A percentile compares a stretch with the other conserved stretches of the same genome.
phyloP scores from a whole-genome alignment of 2,329 filamentous ascomycete genomes.

The Juglanconis sp. region DNA sequence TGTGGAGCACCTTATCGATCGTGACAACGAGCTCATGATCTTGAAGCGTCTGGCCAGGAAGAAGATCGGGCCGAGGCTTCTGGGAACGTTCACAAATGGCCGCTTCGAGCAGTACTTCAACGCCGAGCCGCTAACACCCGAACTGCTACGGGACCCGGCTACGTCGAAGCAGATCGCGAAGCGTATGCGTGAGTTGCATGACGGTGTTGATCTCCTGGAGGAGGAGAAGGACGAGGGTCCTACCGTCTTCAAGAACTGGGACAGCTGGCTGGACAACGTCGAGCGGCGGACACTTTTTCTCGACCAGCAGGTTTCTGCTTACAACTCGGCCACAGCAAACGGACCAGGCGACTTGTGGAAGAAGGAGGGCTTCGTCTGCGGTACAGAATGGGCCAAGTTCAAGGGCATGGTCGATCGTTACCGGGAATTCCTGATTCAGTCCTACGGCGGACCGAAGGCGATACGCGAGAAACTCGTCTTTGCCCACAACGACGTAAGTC shows the following conservation, averaged over 20 bases:
- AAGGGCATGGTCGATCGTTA: slow-evolving; percentile 73
- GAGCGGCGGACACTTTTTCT: slow-evolving; percentile 55
- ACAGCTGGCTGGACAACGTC: slow-evolving; percentile 76
- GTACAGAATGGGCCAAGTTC: slow-evolving; percentile 79
- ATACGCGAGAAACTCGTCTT: slow-evolving; percentile 80
- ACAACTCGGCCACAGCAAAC: background rate
- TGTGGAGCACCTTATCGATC: slow-evolving; percentile 92
- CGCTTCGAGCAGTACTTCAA: slow-evolving; percentile 95
- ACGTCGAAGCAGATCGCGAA: slow-evolving; percentile 94
- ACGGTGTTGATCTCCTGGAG: slow-evolving; percentile 82
- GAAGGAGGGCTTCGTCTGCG: slow-evolving; percentile 72
- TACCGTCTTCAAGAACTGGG: slow-evolving; percentile 89
- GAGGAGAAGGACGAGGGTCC: slow-evolving; percentile 76
- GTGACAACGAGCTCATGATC: slow-evolving; percentile 84
- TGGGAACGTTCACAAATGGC: slow-evolving; percentile 91
- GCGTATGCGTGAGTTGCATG: slow-evolving; percentile 93
- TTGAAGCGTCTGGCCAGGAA: slow-evolving; percentile 82
- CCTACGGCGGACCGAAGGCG: slow-evolving; percentile 64
- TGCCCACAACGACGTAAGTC: slow-evolving; percentile 90
- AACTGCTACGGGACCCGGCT: slow-evolving; percentile 74
- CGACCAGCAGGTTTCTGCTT: slow-evolving; percentile 36
- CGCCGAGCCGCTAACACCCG: slow-evolving; percentile 72
- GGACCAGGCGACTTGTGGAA: slow-evolving; percentile 55
- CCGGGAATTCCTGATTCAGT: slow-evolving; percentile 66
- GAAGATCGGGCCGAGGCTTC: slow-evolving; percentile 84